phyloP scores from a whole-genome alignment of 2,329 filamentous ascomycete genomes.

The Claviceps africana region DNA sequence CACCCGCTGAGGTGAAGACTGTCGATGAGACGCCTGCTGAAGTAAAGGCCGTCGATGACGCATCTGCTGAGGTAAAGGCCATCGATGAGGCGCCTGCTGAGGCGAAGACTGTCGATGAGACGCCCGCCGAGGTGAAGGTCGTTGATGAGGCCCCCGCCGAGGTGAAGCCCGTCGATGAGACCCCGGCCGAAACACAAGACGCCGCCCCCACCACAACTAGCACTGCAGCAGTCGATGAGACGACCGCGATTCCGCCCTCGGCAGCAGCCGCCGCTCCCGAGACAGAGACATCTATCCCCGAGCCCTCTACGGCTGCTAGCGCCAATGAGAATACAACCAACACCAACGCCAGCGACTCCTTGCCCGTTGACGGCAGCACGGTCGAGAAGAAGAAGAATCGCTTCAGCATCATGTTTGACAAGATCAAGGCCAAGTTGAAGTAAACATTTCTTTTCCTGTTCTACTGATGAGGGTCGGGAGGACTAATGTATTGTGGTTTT shows the following conservation, averaged over 20 bases:
- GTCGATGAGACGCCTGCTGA: not conserved
- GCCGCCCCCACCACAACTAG: too few species aligned
- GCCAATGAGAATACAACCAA: not conserved
- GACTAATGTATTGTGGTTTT: constrained; percentile 7
- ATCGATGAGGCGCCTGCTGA: not conserved
- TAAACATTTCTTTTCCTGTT: constrained; percentile 7
- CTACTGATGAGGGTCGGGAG: constrained; percentile 6
- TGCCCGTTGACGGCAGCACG: constrained; percentile 16
- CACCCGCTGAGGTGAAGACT: not conserved
- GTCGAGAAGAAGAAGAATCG: constrained; percentile 56
- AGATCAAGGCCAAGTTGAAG: constrained; percentile 35
- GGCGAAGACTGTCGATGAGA: not conserved
- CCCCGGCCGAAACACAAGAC: not conserved
- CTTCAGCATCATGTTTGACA: constrained; percentile 47
- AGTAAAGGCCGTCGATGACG: not conserved
- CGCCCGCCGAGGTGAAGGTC: not conserved
- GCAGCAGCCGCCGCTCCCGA: constrained; percentile 10
- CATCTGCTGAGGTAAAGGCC: not conserved
- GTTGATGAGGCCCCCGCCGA: not conserved
- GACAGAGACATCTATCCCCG: constrained; percentile 10
- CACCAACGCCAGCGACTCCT: constrained; percentile 4
- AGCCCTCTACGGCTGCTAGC: constrained; percentile 3
- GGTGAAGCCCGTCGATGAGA: not conserved
- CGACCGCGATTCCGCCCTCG: constrained; percentile 5
- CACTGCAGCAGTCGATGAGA: not conserved